phyloP scores from a whole-genome alignment of 2,329 filamentous ascomycete genomes.

The Penicillium rolfsii region DNA sequence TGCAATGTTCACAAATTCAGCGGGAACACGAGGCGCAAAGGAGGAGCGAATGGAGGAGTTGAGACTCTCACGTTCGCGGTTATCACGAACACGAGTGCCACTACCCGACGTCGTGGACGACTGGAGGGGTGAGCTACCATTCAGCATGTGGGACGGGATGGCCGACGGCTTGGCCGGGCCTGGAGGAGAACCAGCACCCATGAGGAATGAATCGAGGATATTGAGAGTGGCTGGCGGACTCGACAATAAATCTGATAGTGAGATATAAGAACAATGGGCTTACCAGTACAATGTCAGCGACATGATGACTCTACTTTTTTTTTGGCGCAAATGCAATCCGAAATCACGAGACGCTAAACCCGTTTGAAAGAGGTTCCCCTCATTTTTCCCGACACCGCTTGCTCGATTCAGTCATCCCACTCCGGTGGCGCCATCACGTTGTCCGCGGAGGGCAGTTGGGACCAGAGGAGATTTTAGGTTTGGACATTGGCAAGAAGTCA shows the following conservation, averaged over 20 bases:
- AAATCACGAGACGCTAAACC: slow-evolving; percentile 16
- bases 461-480: not conserved
- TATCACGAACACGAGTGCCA: slow-evolving; percentile 49
- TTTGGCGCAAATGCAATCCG: slow-evolving; percentile 15
- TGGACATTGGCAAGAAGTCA: not conserved
- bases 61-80: slow-evolving; percentile 60
- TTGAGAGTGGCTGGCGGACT: not conserved
- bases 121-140: slow-evolving; percentile 58
- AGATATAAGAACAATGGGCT: slow-evolving; percentile 4
- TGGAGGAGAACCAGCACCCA: slow-evolving; percentile 52
- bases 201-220: slow-evolving; percentile 30
- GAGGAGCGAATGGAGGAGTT: slow-evolving; percentile 63
- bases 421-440: slow-evolving; percentile 9
- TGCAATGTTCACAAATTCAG: slow-evolving; percentile 35
- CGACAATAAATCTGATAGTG: not conserved
- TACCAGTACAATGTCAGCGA: slow-evolving; percentile 1
- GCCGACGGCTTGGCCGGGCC: slow-evolving; percentile 54
- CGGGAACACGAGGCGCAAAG: slow-evolving; percentile 49
- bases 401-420: not conserved
- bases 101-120: slow-evolving; percentile 41
- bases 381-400: slow-evolving; percentile 12
- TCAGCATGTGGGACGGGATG: slow-evolving; percentile 60
- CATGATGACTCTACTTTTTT: slow-evolving; percentile 18
- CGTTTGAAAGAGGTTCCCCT: slow-evolving; percentile 4
- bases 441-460: not conserved